Evolutionary conservation across 805 yeast species (phyloP).

Genomic region (Yarrowia sp.): DNA sequence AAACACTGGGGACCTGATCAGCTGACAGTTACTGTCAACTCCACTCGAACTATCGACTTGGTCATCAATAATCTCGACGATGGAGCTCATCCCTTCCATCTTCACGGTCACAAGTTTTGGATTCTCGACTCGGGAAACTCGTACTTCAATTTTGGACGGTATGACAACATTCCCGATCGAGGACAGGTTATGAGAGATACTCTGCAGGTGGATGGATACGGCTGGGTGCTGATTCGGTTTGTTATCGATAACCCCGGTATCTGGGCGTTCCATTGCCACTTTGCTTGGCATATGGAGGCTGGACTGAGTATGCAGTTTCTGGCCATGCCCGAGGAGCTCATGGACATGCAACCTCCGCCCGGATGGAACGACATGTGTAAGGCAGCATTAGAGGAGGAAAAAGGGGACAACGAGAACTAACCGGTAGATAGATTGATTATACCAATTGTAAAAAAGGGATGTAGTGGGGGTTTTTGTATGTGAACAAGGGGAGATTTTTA

Average conservation of each 20-base stretch:
- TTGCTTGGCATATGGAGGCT: slow-evolving; percentile 91
- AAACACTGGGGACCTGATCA: slow-evolving; percentile 52
- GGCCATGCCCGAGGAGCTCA: slow-evolving; percentile 33
- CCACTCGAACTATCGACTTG: slow-evolving; percentile 65
- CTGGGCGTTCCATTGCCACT: slow-evolving; percentile 94
- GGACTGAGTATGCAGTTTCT: slow-evolving; percentile 52
- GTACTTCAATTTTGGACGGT: slow-evolving; percentile 46
- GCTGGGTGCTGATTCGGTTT: slow-evolving; percentile 54
- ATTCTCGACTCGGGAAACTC: slow-evolving; percentile 58
- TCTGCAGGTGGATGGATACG: slow-evolving; percentile 64
- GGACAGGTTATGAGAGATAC: slow-evolving; percentile 60
- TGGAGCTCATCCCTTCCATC: slow-evolving; percentile 94
- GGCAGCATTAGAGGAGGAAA: slow-evolving; percentile 16
- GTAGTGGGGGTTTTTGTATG: no score
- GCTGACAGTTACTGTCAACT: slow-evolving; percentile 55
- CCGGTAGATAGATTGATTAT: background rate
- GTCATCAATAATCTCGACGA: slow-evolving; percentile 77
- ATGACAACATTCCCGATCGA: slow-evolving; percentile 52
- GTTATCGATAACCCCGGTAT: slow-evolving; percentile 88
- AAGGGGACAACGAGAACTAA: background rate
- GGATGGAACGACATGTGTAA: slow-evolving; percentile 35
- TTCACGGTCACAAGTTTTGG: slow-evolving; percentile 88
- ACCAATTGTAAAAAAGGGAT: no score
- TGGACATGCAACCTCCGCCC: slow-evolving; percentile 33
- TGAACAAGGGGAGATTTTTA: no score